Evolutionary conservation across 306 rosid species (phyloP).

Genomic region (Carpinus fangiana): DNA sequence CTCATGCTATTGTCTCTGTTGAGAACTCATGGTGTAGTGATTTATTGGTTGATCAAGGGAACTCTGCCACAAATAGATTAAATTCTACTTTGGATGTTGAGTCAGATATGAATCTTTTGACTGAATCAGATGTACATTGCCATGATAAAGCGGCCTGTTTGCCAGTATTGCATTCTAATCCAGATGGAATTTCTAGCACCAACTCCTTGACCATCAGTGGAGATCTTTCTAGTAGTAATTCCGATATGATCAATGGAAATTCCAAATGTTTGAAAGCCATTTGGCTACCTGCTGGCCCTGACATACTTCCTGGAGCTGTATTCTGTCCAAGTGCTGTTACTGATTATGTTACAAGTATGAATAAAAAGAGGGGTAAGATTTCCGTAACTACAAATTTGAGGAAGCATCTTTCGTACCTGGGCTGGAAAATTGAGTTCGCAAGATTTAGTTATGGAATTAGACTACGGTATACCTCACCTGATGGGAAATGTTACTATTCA

Average conservation of each 20-base stretch:
- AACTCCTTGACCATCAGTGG: constrained; percentile 19
- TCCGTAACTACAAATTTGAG: background rate
- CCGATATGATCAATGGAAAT: background rate
- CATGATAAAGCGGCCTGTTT: constrained; percentile 23
- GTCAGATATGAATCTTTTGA: constrained; percentile 9
- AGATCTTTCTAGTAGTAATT: constrained; percentile 15
- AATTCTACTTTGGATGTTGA: constrained; percentile 21
- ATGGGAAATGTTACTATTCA: constrained; percentile 38
- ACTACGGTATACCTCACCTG: constrained; percentile 45
- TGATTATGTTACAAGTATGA: constrained; percentile 20
- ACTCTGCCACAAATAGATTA: constrained; percentile 17
- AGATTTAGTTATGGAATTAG: background rate
- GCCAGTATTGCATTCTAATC: constrained; percentile 11
- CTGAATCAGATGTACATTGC: constrained; percentile 3
- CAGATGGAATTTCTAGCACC: constrained; percentile 28
- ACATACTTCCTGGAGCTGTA: constrained; percentile 32
- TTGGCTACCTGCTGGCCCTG: constrained; percentile 43
- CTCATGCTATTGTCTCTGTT: background rate
- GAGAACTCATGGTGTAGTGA: background rate
- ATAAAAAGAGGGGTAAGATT: background rate
- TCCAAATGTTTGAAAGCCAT: background rate
- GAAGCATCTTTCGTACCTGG: constrained; percentile 40
- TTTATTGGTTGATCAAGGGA: constrained; percentile 19
- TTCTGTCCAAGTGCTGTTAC: constrained; percentile 50
- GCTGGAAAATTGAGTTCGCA: constrained; percentile 56